These are phyloP conservation scores for Aureobasidium sp. DNA, from an alignment of 2,329 filamentous ascomycete species.

Conservation along the genomic window DNA sequence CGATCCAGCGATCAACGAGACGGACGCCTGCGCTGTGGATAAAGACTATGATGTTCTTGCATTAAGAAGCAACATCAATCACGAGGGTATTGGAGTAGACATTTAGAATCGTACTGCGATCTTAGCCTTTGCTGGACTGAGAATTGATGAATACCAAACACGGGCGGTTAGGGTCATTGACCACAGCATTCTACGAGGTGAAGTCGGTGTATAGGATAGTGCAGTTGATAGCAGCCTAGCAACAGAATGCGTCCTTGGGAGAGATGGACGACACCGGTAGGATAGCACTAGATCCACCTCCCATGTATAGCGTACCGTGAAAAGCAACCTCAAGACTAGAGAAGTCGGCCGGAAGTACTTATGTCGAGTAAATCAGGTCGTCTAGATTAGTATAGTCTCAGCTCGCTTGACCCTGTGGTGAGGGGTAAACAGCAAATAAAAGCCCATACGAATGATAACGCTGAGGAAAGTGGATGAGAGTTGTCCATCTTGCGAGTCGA, in stretches of 20 bases:
- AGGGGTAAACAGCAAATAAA: conserved; percentile 22
- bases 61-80: conserved; percentile 22
- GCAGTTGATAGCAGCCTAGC: conserved; percentile 20
- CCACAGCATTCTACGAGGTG: conserved; percentile 17
- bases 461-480: conserved; percentile 15
- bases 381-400: conserved; percentile 14
- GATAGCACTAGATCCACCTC: conserved; percentile 23
- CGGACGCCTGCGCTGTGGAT: conserved; percentile 25
- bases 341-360: conserved; percentile 29
- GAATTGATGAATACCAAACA: conserved; percentile 27
- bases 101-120: conserved; percentile 22
- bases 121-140: conserved; percentile 20
- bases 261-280: conserved; percentile 19
- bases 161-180: conserved; percentile 19
- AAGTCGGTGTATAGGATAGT: conserved; percentile 22
- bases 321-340: conserved; percentile 17
- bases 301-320: conserved; percentile 22
- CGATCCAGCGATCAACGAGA: conserved; percentile 23
- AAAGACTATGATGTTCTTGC: conserved; percentile 24
- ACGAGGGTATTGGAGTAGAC: conserved; percentile 22
- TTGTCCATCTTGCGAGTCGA: background rate
- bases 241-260: conserved; percentile 22
- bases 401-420: conserved; percentile 17
- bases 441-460: conserved; percentile 23
- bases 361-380: conserved; percentile 16